phyloP scores from a whole-genome alignment of 306 rosid genomes.

The Crotalaria pallida region DNA sequence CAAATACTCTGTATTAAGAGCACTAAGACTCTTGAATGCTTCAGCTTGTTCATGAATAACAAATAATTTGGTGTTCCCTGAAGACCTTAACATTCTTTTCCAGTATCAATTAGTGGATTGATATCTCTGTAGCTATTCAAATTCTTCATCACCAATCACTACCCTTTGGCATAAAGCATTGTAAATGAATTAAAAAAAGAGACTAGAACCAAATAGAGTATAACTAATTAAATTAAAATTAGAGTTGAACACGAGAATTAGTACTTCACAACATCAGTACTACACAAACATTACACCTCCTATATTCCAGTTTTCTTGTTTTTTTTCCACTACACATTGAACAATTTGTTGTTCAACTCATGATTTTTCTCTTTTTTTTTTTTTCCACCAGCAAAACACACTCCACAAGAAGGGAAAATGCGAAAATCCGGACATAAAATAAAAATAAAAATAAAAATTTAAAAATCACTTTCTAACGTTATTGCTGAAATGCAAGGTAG shows the following conservation, averaged over 20 bases:
- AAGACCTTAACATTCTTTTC: not conserved
- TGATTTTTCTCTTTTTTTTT: too few relatives aligned
- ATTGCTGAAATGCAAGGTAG: not conserved
- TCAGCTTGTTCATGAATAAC: not conserved
- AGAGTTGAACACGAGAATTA: not conserved
- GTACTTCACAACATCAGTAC: too few relatives aligned
- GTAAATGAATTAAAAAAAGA: too few relatives aligned
- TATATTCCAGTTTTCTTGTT: not conserved
- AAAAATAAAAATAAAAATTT: not conserved
- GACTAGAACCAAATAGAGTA: too few relatives aligned
- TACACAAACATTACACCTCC: not conserved
- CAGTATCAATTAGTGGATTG: not conserved
- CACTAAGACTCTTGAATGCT: not conserved
- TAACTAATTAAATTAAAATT: not conserved
- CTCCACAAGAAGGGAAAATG: not conserved
- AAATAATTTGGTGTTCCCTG: not conserved
- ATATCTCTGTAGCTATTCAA: too few relatives aligned
- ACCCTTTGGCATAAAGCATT: too few relatives aligned
- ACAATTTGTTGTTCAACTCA: constrained; percentile 34
- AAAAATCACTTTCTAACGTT: not conserved
- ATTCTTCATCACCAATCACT: too few relatives aligned
- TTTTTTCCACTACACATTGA: constrained; percentile 22
- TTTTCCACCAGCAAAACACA: not conserved
- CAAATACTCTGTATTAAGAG: not conserved
- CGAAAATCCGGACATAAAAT: not conserved